A percentile compares a stretch with the other conserved stretches of the same genome.
phyloP scores from a whole-genome alignment of 2,329 filamentous ascomycete species.

The Hypoxylon sp. region DNA sequence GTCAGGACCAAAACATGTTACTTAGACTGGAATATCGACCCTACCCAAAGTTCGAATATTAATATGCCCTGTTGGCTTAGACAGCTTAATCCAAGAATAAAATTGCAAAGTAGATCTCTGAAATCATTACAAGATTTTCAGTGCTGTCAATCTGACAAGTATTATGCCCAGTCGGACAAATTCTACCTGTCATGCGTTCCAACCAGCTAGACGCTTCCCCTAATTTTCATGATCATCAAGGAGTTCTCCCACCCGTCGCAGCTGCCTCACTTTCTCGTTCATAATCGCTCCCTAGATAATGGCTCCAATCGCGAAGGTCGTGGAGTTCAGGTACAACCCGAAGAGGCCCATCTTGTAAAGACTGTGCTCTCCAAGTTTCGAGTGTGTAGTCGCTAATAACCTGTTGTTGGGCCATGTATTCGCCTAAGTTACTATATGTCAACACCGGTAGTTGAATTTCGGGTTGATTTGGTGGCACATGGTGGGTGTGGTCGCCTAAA shows the following conservation, averaged over 20 bases:
- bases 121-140: too few relatives aligned
- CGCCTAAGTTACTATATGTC: background rate
- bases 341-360: slow-evolving; percentile 22
- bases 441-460: background rate
- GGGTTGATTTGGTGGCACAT: background rate
- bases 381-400: slow-evolving; percentile 10
- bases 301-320: background rate
- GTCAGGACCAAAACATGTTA: background rate
- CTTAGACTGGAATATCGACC: background rate
- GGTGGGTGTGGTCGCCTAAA: background rate
- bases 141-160: background rate
- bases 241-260: slow-evolving; percentile 8
- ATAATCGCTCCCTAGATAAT: background rate
- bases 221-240: slow-evolving; percentile 2
- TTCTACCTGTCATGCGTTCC: background rate
- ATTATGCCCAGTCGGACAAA: background rate
- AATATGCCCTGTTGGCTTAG: background rate
- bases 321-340: slow-evolving; percentile 17
- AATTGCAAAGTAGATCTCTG: too few relatives aligned
- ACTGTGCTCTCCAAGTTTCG: slow-evolving; percentile 18
- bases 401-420: slow-evolving; percentile 17
- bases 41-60: background rate
- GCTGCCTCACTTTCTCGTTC: slow-evolving; percentile 18
- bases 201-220: background rate
- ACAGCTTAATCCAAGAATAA: too few relatives aligned